phyloP scores from a whole-genome alignment of 2,329 filamentous ascomycete species.

The Botrytis hyacinthi region DNA sequence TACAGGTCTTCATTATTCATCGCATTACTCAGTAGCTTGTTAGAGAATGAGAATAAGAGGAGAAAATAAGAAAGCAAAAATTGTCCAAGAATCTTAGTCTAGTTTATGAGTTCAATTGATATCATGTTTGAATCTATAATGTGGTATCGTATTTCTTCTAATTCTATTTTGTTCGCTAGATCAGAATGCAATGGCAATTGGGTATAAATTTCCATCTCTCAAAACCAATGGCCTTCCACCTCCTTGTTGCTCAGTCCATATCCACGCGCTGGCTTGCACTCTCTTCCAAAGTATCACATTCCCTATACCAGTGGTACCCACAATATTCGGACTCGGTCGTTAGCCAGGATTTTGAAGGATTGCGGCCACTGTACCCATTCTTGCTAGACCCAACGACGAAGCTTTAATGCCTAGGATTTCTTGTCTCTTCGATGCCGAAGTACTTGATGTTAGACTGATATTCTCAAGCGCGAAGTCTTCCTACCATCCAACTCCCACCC shows the following conservation, averaged over 20 bases:
- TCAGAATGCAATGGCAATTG: background rate
- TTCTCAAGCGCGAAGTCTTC: background rate
- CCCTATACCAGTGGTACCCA: background rate
- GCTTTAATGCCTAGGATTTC: background rate
- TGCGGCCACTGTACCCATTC: background rate
- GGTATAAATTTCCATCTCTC: conserved; percentile 2
- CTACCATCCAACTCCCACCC: background rate
- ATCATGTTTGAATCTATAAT: background rate
- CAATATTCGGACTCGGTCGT: background rate
- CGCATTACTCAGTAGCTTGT: conserved; percentile 19
- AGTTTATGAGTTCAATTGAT: conserved; percentile 42
- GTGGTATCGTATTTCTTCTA: background rate
- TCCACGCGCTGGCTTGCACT: background rate
- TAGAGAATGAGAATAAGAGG: conserved; percentile 18
- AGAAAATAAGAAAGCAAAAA: conserved; percentile 21
- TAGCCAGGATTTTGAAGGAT: background rate
- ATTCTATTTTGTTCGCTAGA: background rate
- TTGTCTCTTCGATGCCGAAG: too few relatives aligned
- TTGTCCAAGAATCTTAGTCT: conserved; percentile 31
- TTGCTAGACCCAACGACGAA: background rate
- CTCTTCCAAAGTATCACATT: too few relatives aligned
- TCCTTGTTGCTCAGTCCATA: background rate
- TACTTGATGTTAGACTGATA: background rate
- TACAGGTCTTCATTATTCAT: conserved; percentile 24
- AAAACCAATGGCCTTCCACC: background rate